Conservation (phyloP, 1,284 basidiomycete genomes). For the Trichosporon ovoides region DNA sequence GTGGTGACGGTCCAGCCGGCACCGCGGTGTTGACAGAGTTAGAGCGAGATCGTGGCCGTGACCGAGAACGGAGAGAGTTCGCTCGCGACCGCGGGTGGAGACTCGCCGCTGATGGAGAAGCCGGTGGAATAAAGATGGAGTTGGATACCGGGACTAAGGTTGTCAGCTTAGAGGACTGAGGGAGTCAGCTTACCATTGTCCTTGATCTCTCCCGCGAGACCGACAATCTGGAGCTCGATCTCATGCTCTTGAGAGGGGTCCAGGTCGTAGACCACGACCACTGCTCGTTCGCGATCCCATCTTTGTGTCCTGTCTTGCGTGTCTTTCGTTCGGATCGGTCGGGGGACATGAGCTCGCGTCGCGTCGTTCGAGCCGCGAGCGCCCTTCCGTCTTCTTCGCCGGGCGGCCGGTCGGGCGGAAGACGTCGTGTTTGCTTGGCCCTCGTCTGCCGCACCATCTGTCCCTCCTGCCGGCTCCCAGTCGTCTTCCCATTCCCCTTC, state of each 20-base stretch:
- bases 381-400: constrained; percentile 7
- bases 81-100: constrained; percentile 42
- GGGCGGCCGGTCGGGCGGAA: constrained; percentile 6
- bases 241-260: constrained; percentile 48
- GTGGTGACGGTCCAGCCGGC: constrained; percentile 19
- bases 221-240: constrained; percentile 47
- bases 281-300: constrained; percentile 40
- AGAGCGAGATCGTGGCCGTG: constrained; percentile 43
- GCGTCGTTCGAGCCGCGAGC: constrained; percentile 9
- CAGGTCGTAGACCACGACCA: constrained; percentile 47
- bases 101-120: constrained; percentile 23
- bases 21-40: constrained; percentile 36
- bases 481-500: constrained; percentile 24
- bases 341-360: not conserved
- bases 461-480: constrained; percentile 8
- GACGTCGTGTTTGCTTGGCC: constrained; percentile 15
- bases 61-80: constrained; percentile 45
- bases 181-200: constrained; percentile 24
- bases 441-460: constrained; percentile 9
- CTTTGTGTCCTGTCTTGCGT: constrained; percentile 2
- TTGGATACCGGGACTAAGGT: constrained; percentile 28
- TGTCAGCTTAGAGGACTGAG: not conserved
- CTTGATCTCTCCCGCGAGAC: constrained; percentile 30
- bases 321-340: constrained; percentile 2
- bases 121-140: constrained; percentile 39